Base-by-base conservation (phyloP, 768 basidiomycete species). In the Leccinum boreale region DNA sequence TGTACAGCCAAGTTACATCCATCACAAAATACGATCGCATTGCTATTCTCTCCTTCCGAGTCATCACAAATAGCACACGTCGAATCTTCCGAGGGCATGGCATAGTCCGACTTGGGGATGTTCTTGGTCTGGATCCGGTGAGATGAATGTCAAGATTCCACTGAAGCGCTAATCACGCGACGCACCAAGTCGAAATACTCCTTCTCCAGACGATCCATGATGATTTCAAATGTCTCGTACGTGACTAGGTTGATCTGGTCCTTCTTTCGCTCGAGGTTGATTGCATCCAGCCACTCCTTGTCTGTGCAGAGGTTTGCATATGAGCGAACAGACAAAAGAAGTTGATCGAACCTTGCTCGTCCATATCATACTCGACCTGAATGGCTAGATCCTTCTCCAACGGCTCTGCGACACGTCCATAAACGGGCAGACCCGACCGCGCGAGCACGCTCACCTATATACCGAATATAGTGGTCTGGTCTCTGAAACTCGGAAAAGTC, bases 281-380 rank as follows among this genome's bases (percentile, higher is more conserved):
- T 74, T 1, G 79, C 74, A 60, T 97, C 92, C 17, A 99, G 82
- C 97, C 97, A 99, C 73, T 93, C 90, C 73, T 92, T 86, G 75
- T 98, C 95, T 95, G 66, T 39, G 49, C 14, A 28, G 17, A 36
- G 17, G 47, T 17, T 23, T 53, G 10, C 29, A 14, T 28, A 52
- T 62, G 57, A 62, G 56, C 15, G 42, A 46, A 55, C 51, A 24
- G 14, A 52, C 35, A 17, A 53, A 19, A 11, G 6, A 39, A 21
- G 42, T 33, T 17, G 11, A 19, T 65, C 78, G 19, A 36, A 89
- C 94, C 95, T 84, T 98, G 95, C 69, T 98, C 97, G 68, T 98
- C 97, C 94, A 99, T 98, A 69, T 98, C 97, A 78, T 99, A 99
- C 72, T 98, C 97, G 23, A 99, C 96, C 64, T 96, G 94, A 39